Conservation (phyloP, 2,329 filamentous ascomycete species). For the Phaeophleospora eucalypticola region DNA sequence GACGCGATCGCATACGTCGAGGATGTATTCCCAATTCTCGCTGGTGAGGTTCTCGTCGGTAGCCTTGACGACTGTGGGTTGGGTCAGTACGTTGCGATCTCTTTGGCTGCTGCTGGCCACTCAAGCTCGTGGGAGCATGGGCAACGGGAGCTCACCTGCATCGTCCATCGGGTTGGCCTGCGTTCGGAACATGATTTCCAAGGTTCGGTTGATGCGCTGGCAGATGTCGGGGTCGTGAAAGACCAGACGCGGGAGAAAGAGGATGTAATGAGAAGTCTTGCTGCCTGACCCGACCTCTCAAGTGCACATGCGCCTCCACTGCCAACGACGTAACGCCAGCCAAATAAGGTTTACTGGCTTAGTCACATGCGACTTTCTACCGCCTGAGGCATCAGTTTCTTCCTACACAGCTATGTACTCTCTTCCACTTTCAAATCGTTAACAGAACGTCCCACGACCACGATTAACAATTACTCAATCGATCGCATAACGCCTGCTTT, state of each 20-base stretch:
- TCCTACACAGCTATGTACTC: too few species aligned
- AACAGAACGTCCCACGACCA: not conserved
- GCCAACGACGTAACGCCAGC: too few species aligned
- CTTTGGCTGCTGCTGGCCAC: not conserved
- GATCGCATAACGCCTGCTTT: too few species aligned
- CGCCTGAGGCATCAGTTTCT: too few species aligned
- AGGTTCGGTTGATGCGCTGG: slow-evolving; percentile 6
- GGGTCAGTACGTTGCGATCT: not conserved
- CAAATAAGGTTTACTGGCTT: too few species aligned
- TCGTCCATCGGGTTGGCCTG: slow-evolving; percentile 12
- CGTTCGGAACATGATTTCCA: slow-evolving; percentile 11
- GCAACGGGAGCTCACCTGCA: slow-evolving; percentile 4
- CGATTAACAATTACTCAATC: not conserved
- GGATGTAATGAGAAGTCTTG: not conserved
- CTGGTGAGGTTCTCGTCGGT: slow-evolving; percentile 98
- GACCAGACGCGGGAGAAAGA: not conserved
- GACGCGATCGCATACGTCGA: slow-evolving; percentile 43
- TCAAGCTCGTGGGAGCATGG: not conserved
- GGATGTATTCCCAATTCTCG: slow-evolving; percentile 68
- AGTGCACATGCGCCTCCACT: too few species aligned
- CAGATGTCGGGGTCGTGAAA: slow-evolving; percentile 2
- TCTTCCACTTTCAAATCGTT: too few species aligned
- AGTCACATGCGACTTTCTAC: too few species aligned
- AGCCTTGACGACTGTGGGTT: slow-evolving; percentile 57
- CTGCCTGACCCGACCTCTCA: not conserved